Percentiles rank a stretch among this genome's conserved stretches.
phyloP scores from a whole-genome alignment of 148 eudicot species.

The Vaccinium darrowii region DNA sequence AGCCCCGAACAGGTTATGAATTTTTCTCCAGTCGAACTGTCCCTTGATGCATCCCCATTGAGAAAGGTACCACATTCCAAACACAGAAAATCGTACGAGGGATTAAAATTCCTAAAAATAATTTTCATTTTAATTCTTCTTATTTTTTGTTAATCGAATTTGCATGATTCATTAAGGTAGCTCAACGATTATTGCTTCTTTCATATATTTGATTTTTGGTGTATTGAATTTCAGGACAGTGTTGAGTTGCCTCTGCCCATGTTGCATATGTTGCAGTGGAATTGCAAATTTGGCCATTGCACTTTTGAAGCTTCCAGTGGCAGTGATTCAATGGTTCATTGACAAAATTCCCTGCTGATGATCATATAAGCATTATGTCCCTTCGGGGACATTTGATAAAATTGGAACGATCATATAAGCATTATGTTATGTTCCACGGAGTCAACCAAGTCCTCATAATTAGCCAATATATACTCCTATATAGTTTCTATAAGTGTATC shows the following conservation, averaged over 20 bases:
- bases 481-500: neutral
- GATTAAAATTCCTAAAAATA: neutral
- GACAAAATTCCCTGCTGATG: constrained; percentile 24
- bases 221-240: constrained; percentile 17
- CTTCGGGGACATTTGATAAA: no score
- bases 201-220: neutral
- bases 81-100: no score
- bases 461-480: no score
- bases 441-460: no score
- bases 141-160: neutral
- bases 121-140: neutral
- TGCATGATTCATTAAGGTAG: neutral
- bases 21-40: no score
- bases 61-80: no score
- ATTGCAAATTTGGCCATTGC: constrained; percentile 20
- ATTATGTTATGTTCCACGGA: no score
- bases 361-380: neutral
- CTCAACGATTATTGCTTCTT: neutral
- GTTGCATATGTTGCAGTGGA: constrained; percentile 32
- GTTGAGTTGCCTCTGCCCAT: constrained; percentile 32
- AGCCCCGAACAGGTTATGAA: no score
- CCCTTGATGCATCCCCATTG: no score
- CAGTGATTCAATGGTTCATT: constrained; percentile 25
- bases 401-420: no score
- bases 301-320: constrained; percentile 31